These are phyloP conservation scores for Alternaria sp. DNA, from an alignment of 2,329 filamentous ascomycete genomes.

Conservation along the genomic window DNA sequence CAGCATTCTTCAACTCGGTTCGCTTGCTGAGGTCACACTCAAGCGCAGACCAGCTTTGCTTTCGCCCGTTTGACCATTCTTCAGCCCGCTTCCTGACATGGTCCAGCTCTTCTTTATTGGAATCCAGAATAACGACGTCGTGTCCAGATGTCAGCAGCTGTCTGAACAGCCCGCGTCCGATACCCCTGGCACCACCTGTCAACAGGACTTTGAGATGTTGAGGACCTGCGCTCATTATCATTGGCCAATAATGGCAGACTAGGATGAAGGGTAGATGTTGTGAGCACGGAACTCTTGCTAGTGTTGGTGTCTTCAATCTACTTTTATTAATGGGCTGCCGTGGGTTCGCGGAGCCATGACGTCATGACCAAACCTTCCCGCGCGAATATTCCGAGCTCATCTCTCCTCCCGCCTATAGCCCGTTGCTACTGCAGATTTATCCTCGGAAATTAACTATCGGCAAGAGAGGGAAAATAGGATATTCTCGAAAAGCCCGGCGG, in stretches of 20 bases:
- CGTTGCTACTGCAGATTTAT: not conserved
- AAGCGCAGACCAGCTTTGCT: conserved; percentile 25
- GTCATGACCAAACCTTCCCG: not conserved
- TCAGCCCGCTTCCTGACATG: conserved; percentile 43
- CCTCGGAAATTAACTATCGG: not conserved
- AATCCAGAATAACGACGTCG: conserved; percentile 54
- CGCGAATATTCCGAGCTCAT: not conserved
- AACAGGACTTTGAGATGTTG: conserved; percentile 42
- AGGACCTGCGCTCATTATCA: conserved; percentile 1
- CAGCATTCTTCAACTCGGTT: conserved; percentile 43
- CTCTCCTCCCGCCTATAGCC: not conserved
- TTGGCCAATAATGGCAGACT: not conserved
- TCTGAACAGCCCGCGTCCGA: conserved; percentile 54
- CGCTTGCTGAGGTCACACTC: conserved; percentile 52
- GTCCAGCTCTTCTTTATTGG: conserved; percentile 50
- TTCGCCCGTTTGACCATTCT: conserved; percentile 25
- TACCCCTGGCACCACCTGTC: conserved; percentile 55
- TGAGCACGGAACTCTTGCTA: not conserved
- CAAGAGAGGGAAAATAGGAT: not conserved
- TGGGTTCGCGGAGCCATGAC: not conserved
- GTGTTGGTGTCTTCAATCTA: not conserved
- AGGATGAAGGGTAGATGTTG: not conserved
- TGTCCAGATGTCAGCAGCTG: conserved; percentile 53
- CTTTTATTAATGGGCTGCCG: too few species aligned
- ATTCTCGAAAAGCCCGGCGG: not conserved